phyloP scores from a whole-genome alignment of 1,284 basidiomycete genomes.

The Malassezia dermatis region DNA sequence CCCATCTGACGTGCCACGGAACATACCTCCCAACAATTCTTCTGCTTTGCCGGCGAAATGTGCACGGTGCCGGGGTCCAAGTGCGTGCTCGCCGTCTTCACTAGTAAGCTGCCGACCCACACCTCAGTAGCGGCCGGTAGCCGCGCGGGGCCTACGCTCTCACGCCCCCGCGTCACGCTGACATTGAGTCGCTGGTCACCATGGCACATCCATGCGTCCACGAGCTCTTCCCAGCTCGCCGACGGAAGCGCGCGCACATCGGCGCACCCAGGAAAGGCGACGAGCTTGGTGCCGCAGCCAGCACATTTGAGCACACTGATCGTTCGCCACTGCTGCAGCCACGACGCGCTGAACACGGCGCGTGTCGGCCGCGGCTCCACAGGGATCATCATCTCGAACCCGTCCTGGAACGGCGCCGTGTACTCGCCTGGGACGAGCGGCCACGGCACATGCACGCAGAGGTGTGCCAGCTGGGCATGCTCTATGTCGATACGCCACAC shows the following conservation, averaged over 20 bases:
- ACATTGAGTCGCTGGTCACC: constrained; percentile 58
- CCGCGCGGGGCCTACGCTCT: constrained; percentile 1
- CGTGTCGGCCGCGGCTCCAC: not conserved
- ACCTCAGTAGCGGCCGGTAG: not conserved
- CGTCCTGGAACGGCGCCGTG: not conserved
- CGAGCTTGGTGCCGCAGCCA: not conserved
- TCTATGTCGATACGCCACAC: not conserved
- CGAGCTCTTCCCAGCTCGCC: constrained; percentile 89
- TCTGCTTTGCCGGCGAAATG: not conserved
- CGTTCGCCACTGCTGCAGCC: not conserved
- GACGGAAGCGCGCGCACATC: constrained; percentile 74
- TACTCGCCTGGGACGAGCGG: not conserved
- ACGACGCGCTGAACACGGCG: not conserved
- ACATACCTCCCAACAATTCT: constrained; percentile 16
- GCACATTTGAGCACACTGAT: not conserved
- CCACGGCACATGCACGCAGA: not conserved
- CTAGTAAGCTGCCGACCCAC: constrained; percentile 8
- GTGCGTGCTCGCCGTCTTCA: constrained; percentile 4
- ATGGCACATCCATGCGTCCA: constrained; percentile 98
- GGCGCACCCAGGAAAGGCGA: not conserved
- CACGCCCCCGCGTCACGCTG: constrained; percentile 10
- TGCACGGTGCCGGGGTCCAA: not conserved
- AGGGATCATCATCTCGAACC: not conserved
- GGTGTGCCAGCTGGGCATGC: not conserved
- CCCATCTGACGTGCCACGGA: constrained; percentile 5